Percentiles rank a stretch among this genome's conserved stretches.
Conservation (phyloP, 208 protist genomes). For the Vickermania ingenoplastis region DNA sequence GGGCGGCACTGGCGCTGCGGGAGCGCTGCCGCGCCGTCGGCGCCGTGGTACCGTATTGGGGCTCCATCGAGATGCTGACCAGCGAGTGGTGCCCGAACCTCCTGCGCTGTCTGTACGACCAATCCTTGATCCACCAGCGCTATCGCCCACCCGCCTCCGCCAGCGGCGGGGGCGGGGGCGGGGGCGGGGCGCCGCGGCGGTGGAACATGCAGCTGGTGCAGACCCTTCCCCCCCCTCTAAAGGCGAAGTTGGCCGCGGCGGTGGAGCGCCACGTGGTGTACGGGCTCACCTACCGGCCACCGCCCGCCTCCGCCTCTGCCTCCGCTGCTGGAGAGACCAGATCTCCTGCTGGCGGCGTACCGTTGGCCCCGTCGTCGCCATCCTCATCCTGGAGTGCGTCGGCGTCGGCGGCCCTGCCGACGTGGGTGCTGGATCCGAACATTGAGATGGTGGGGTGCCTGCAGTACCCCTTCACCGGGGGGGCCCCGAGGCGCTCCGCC, state of each 20-base stretch:
- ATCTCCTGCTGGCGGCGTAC: not conserved
- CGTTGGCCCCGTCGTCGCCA: not conserved
- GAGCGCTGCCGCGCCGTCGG: constrained; percentile 24
- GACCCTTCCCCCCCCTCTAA: not conserved
- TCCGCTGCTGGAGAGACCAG: not conserved
- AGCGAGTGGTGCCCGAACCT: constrained; percentile 37
- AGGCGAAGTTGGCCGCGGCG: constrained; percentile 24
- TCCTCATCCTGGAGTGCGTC: too few relatives aligned
- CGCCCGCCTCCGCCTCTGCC: not conserved
- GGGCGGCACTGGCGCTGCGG: constrained; percentile 29
- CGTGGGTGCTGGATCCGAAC: not conserved
- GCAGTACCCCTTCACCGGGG: constrained; percentile 1
- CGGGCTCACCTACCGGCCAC: constrained; percentile 40
- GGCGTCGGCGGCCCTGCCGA: not conserved
- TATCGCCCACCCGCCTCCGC: too few relatives aligned
- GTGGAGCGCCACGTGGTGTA: constrained; percentile 57
- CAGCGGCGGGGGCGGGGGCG: too few relatives aligned
- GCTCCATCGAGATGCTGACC: constrained; percentile 18
- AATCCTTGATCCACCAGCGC: not conserved
- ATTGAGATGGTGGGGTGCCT: not conserved
- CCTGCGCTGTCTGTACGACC: constrained; percentile 47
- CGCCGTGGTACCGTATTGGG: constrained; percentile 17
- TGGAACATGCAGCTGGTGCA: constrained; percentile 8
- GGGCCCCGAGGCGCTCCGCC: not conserved
- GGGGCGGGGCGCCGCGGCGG: constrained; percentile 16